Base-by-base conservation (phyloP, 208 protist genomes). In the Borovskyia barvae region DNA sequence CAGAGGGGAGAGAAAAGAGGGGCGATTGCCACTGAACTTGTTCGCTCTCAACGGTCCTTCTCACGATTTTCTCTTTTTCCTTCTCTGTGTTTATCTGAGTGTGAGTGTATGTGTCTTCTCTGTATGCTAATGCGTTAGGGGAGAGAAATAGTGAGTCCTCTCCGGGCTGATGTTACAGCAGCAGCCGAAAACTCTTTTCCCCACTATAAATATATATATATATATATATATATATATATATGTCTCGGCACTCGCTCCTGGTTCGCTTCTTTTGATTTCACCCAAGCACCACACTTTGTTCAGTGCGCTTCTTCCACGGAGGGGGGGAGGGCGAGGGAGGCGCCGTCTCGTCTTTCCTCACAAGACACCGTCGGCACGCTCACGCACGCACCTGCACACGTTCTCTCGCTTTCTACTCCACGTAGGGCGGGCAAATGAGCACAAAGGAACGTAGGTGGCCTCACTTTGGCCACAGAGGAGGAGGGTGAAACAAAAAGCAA, bases 401-500 rank as follows among this genome's bases (percentile, higher is more conserved):
- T n/a, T n/a, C n/a, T n/a, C n/a, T n/a, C n/a, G n/a, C n/a, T n/a
- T n/a, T n/a, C n/a, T n/a, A n/a, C n/a, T n/a, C n/a, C n/a, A n/a
- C n/a, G n/a, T n/a, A n/a, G n/a, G 28, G 40, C 19, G 26, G 11
- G 24, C 24, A 46, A 46, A 17, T 25, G 41, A 7, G 41, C 20
- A 17, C 17, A 42, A 56, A 33, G 28, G 33, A 45, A 56, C 24
- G 33, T 45, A 36, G 8, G 37, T n/a, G n/a, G n/a, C n/a, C n/a
- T n/a, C n/a, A n/a, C n/a, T n/a, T n/a, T n/a, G n/a, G n/a, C n/a
- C n/a, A n/a, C n/a, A n/a, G n/a, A n/a, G 24, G 5, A 3, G 5
- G 32, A 22, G n/a, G 19, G 49, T 19, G n/a, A 60, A 62, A 67
- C 20, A 35, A 62, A 67, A 56, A 62, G 4, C 52, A 48, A 74